phyloP scores from a whole-genome alignment of 202 grass and related monocot genomes.

The Miscanthus sacchariflorus region DNA sequence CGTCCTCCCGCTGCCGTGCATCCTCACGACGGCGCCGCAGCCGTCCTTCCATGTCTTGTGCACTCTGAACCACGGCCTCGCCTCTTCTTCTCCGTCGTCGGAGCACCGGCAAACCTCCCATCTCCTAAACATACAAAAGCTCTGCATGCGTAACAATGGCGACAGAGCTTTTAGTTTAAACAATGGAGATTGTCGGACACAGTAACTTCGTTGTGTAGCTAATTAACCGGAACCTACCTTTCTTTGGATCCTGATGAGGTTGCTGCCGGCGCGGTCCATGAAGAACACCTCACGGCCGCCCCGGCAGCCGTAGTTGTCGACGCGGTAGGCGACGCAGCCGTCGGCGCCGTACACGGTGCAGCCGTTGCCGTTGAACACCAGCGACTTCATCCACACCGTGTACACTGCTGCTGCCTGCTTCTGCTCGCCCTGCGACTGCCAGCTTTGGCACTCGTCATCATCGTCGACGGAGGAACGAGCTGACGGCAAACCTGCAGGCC shows the following conservation, averaged over 20 bases:
- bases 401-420: conserved; percentile 21
- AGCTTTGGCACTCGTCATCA: background rate
- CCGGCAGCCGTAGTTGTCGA: conserved; percentile 62
- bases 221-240: conserved; percentile 16
- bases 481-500: background rate
- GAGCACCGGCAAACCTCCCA: conserved; percentile 47
- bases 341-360: conserved; percentile 65
- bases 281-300: conserved; percentile 51
- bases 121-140: conserved; percentile 40
- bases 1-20: conserved; percentile 4
- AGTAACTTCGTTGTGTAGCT: too few species aligned
- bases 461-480: background rate
- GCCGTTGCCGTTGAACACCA: conserved; percentile 60
- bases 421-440: conserved; percentile 3
- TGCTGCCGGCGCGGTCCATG: conserved; percentile 52
- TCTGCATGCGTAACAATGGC: conserved; percentile 19
- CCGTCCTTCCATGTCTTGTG: background rate
- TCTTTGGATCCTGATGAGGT: conserved; percentile 42
- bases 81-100: background rate
- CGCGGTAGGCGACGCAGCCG: conserved; percentile 49
- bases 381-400: conserved; percentile 71
- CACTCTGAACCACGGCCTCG: conserved; percentile 59
- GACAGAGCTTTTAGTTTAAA: background rate
- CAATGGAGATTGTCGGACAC: background rate
- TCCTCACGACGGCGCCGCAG: background rate